Conservation (phyloP, 306 rosid species). For the Myrica gale region DNA sequence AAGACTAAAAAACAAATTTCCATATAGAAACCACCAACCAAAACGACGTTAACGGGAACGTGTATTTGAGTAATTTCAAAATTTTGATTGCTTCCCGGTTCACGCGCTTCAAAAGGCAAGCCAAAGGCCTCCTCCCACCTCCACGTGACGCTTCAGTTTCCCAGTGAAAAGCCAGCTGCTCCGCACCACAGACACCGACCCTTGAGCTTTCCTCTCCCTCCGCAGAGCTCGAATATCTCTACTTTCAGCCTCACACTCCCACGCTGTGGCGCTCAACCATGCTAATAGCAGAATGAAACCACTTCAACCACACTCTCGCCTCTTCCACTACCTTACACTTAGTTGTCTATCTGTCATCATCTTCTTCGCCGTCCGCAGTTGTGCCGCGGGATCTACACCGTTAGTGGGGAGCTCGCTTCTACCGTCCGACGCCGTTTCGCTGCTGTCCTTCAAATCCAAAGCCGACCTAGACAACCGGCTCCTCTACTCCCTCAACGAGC, state of each 20-base stretch:
- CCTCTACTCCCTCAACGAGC: slow-evolving; percentile 59
- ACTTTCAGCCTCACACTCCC: background rate
- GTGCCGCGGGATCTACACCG: slow-evolving; percentile 2
- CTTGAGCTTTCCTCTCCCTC: background rate
- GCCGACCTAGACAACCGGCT: slow-evolving; percentile 80
- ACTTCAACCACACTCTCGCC: background rate
- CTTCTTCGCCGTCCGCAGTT: background rate
- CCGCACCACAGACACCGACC: slow-evolving; percentile 13
- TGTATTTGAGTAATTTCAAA: no score
- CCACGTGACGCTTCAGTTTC: slow-evolving; percentile 38
- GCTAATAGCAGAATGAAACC: background rate
- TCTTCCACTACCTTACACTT: background rate
- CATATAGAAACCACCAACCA: no score
- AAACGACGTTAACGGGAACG: no score
- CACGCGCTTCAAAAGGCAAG: no score
- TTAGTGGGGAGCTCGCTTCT: slow-evolving; percentile 12
- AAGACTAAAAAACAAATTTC: no score
- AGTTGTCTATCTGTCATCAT: background rate
- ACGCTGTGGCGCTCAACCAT: background rate
- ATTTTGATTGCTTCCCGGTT: no score
- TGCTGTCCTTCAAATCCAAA: slow-evolving; percentile 61
- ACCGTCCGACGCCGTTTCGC: slow-evolving; percentile 63
- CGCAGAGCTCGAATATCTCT: background rate
- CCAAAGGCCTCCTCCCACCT: slow-evolving; percentile 23
- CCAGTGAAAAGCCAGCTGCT: slow-evolving; percentile 46